These are phyloP conservation scores for Cyanophora paradoxa DNA, from an alignment of 78 protist genomes.

Conservation along the genomic window DNA sequence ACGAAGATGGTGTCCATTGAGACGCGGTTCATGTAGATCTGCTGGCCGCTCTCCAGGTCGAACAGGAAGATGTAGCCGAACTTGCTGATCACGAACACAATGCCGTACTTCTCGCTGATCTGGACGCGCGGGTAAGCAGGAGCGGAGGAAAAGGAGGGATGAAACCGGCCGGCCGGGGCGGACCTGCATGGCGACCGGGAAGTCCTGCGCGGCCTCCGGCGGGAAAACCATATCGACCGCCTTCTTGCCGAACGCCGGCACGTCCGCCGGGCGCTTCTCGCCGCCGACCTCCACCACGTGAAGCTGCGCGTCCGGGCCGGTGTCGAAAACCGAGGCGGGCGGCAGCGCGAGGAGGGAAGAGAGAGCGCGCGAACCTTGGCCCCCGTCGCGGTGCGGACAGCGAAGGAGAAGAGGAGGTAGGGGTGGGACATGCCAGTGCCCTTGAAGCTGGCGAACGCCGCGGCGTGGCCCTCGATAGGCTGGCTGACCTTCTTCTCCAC, in stretches of 20 bases:
- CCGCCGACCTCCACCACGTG: constrained; percentile 71
- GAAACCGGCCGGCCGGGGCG: too few relatives aligned
- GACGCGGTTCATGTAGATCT: constrained; percentile 80
- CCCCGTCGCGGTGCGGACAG: constrained; percentile 59
- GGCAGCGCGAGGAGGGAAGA: neutral
- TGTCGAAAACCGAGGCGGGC: neutral
- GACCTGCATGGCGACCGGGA: constrained; percentile 95
- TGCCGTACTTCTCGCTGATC: constrained; percentile 49
- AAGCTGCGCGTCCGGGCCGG: constrained; percentile 3
- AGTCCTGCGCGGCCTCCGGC: constrained; percentile 85
- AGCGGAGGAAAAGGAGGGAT: too few relatives aligned
- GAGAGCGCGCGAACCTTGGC: constrained; percentile 39
- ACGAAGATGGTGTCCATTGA: constrained; percentile 80
- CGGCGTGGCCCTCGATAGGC: constrained; percentile 92
- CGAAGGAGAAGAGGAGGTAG: constrained; percentile 73
- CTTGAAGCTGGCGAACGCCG: constrained; percentile 61
- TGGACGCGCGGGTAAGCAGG: too few relatives aligned
- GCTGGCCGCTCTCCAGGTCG: constrained; percentile 80
- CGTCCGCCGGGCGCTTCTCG: neutral
- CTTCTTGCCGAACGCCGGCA: constrained; percentile 47
- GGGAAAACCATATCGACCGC: constrained; percentile 72
- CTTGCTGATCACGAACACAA: constrained; percentile 87
- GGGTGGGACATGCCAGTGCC: constrained; percentile 57
- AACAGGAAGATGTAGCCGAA: constrained; percentile 82
- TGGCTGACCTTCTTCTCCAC: constrained; percentile 81